Conservation (phyloP, 2,329 filamentous ascomycete species). For the Penicillium sp. region DNA sequence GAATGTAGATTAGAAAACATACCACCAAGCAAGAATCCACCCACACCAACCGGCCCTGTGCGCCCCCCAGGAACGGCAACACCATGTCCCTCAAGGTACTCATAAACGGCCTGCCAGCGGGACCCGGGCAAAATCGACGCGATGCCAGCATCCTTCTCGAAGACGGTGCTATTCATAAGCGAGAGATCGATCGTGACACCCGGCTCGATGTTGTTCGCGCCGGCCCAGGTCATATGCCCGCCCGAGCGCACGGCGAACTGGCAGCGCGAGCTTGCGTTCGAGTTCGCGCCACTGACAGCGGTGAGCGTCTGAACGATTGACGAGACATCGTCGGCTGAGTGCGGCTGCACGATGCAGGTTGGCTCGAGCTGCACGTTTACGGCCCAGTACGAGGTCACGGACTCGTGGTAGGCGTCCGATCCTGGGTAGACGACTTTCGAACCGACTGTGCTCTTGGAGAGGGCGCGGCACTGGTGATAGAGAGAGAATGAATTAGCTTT, state of each 20-base stretch:
- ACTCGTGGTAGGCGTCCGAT: constrained; percentile 24
- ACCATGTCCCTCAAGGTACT: constrained; percentile 19
- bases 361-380: constrained; percentile 30
- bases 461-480: constrained; percentile 14
- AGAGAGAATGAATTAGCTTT: background rate
- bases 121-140: constrained; percentile 27
- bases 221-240: constrained; percentile 48
- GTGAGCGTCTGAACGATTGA: constrained; percentile 25
- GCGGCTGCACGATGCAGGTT: constrained; percentile 32
- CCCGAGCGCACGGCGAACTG: constrained; percentile 46
- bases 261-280: background rate
- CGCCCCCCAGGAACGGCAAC: constrained; percentile 30
- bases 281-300: background rate
- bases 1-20: no score
- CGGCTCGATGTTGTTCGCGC: constrained; percentile 46
- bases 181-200: constrained; percentile 51
- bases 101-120: constrained; percentile 28
- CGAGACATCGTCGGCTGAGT: constrained; percentile 28
- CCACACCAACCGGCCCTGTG: constrained; percentile 28
- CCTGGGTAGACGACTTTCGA: constrained; percentile 28
- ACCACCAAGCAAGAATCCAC: constrained; percentile 30
- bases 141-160: constrained; percentile 17
- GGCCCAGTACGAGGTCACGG: constrained; percentile 30
- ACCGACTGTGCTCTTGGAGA: constrained; percentile 11
- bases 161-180: constrained; percentile 27